Evolutionary conservation across 106 monocot genomes (phyloP).

Genomic region (Dioscorea dumetorum): DNA sequence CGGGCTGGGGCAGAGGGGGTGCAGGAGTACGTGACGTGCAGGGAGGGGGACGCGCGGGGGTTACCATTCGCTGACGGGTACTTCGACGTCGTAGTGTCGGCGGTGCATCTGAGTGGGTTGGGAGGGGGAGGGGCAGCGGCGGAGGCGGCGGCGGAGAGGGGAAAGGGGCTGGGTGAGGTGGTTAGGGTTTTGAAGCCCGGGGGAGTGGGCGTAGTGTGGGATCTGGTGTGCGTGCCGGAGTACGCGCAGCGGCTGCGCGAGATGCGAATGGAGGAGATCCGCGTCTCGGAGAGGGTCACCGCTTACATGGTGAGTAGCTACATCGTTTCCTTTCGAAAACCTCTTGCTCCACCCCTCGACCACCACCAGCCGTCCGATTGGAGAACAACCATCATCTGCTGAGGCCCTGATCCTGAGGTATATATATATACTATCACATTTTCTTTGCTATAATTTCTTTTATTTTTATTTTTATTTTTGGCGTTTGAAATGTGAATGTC

Average conservation of each 20-base stretch:
- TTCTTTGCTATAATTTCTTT: too few species aligned
- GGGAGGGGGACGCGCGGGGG: conserved; percentile 49
- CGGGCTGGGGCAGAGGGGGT: conserved; percentile 56
- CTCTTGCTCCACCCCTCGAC: background rate
- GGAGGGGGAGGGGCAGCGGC: conserved; percentile 8
- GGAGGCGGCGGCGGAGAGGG: conserved; percentile 27
- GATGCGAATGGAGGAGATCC: conserved; percentile 63
- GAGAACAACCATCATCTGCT: conserved; percentile 27
- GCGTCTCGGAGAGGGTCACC: conserved; percentile 41
- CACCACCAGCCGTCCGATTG: conserved; percentile 5
- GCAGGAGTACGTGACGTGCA: conserved; percentile 66
- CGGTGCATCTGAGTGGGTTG: conserved; percentile 29
- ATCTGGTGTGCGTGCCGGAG: conserved; percentile 30
- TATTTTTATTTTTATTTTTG: too few species aligned
- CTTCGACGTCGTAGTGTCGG: conserved; percentile 59
- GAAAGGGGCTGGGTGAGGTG: conserved; percentile 39
- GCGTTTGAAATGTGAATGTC: too few species aligned
- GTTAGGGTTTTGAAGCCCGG: conserved; percentile 62
- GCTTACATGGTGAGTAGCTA: conserved; percentile 44
- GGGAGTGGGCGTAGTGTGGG: conserved; percentile 57
- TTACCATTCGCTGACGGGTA: conserved; percentile 49
- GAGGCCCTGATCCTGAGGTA: background rate
- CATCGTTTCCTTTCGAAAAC: conserved; percentile 63
- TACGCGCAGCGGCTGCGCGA: conserved; percentile 32
- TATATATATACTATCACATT: too few species aligned